Base-by-base conservation (phyloP, 2,329 filamentous ascomycete species). In the Pseudogymnoascus sp. region DNA sequence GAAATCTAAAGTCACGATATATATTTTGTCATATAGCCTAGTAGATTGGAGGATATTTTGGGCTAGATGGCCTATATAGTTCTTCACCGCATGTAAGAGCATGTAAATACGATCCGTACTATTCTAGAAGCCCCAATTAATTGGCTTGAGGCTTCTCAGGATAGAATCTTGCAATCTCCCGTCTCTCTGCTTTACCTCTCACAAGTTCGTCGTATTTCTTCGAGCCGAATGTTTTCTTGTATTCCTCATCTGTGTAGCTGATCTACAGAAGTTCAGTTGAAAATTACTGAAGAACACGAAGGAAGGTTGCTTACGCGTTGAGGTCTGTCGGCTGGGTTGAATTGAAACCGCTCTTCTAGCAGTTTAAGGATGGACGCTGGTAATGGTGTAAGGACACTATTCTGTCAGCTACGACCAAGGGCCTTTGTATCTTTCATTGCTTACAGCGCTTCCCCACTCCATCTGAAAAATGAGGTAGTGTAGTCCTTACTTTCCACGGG, bases 171-270 rank as follows among this genome's bases (percentile, higher is more conserved):
- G 54, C 39, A 64, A 61, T 64, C 59, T 61, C 31, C 12, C 26
- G 57, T 60, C 60, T 62, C 63, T 66, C 63, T 23, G 61, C 29
- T 57, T 47, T 64, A 45, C 60, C 45, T 60, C 64, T 64, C 57
- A 64, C 42, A 26, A 63, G 21, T 37, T 37, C 42, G 5, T 66
- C 39, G 51, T 31, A 64, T 23, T 60, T 47, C 39, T 66, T 54
- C 51, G 51, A 42, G 26, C 40, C 34, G 39, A 66, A 36, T 4
- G 23, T 23, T 23, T 62, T 37, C 42, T 63, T 63, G 23, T 62
- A 64, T 61, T 66, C 45, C 51, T 66, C 36, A 62, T 66, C 63
- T n/a, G 65, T 66, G 60, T 62, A 61, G 60, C 34, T 14, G 45
- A 34, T 54, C 65, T 66, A 61, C 39, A 63, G 42, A 23, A 14